Base-by-base conservation (phyloP, 257 asterid genomes). In the Scutellaria baicalensis region DNA sequence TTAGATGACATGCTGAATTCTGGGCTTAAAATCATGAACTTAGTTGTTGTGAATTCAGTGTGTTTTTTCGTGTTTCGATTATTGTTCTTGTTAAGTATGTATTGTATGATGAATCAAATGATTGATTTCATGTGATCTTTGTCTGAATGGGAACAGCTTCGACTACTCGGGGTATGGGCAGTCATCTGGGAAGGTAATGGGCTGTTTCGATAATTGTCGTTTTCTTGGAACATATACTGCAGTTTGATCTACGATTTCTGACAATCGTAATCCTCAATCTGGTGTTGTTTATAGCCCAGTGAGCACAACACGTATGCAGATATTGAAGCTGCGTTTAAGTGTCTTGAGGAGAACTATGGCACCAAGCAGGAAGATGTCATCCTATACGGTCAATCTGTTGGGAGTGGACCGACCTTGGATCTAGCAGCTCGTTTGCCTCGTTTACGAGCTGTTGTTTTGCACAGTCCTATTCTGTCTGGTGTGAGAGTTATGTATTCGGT, bases 111-210 rank as follows among this genome's bases (percentile, higher is more conserved):
- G 6, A 11, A 20, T 55, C 20, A 52, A 50, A 52, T 40, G 71
- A 42, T 35, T 50, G 6, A 66, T 36, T 31, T 40, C 33, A 72
- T 82, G 33, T 27, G 70, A 64, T 77, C 75, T 49, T 45, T 69
- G 65, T 74, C 27, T 58, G 20, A 59, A 68, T 69, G 61, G 73
- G 72, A 81, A 81, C 84, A 92, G 98, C 81, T 92, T 90, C 18
- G 98, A 92, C 73, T 92, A 92, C 78, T 90, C 98, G 62, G 98
- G 98, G 16, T 92, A 92, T 67, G 98, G 98, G 27, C 98, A 81
- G 73, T 92, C 98, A 57, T 78, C 97, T n/a, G 97, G 97, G 66
- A 92, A 90, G 97, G 98, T 92, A 57, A 38, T 66, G 39, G 10
- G 36, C 51, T 18, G 14, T 48, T 75, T 6, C 47, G 42, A 8